Conservation (phyloP, 2,329 filamentous ascomycete species). For the Alternaria conjuncta region DNA sequence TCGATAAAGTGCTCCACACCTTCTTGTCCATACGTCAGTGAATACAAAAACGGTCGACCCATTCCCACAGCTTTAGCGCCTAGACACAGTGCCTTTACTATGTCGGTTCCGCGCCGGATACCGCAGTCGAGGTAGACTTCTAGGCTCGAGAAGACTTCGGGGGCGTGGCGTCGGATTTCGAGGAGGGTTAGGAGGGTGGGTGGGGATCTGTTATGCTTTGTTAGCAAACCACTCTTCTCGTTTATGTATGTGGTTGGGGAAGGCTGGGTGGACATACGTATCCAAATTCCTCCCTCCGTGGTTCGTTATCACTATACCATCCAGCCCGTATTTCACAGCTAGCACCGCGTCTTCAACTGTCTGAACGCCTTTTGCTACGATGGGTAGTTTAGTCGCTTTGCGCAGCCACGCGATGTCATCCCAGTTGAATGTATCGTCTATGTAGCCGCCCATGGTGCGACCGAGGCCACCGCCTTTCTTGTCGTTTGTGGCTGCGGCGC, state of each 20-base stretch:
- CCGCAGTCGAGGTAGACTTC: slow-evolving; percentile 72
- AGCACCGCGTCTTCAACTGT: neutral
- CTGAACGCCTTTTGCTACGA: slow-evolving; percentile 19
- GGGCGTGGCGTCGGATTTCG: slow-evolving; percentile 67
- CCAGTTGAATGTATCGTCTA: slow-evolving; percentile 35
- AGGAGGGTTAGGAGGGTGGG: slow-evolving; percentile 63
- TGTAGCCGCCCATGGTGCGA: slow-evolving; percentile 63
- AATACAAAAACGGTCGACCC: slow-evolving; percentile 66
- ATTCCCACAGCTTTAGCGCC: slow-evolving; percentile 69
- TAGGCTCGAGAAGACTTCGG: slow-evolving; percentile 64
- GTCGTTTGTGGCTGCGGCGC: slow-evolving; percentile 58
- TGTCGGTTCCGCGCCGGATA: slow-evolving; percentile 68
- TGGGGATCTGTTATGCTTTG: neutral
- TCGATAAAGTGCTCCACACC: slow-evolving; percentile 51
- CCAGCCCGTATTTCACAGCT: slow-evolving; percentile 11
- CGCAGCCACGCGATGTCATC: slow-evolving; percentile 52
- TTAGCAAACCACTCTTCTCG: neutral
- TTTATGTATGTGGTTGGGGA: too few species aligned
- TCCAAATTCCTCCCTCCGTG: neutral
- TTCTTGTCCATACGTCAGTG: slow-evolving; percentile 65
- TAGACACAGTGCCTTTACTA: slow-evolving; percentile 50
- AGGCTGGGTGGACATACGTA: neutral
- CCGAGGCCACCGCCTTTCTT: slow-evolving; percentile 63
- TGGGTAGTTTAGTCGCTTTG: slow-evolving; percentile 37
- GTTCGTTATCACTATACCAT: neutral